A percentile compares a stretch with the other conserved stretches of the same genome.
These are phyloP conservation scores for Colletotrichum abscissum DNA, from an alignment of 2,329 filamentous ascomycete species.

Conservation along the genomic window DNA sequence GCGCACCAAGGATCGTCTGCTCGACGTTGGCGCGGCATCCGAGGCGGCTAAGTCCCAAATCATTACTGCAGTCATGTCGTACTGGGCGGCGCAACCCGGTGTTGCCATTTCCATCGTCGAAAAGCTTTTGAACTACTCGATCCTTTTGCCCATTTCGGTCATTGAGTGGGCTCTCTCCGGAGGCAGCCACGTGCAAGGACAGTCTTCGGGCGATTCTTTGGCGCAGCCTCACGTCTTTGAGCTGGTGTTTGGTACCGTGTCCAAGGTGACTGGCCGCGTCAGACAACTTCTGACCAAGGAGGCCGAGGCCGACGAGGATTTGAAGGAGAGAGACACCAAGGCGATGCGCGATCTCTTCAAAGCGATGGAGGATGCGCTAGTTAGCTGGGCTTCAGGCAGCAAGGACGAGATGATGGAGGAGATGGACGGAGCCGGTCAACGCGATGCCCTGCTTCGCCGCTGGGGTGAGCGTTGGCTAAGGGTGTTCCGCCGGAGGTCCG, in stretches of 20 bases:
- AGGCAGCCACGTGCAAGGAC: conserved; percentile 59
- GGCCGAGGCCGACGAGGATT: conserved; percentile 69
- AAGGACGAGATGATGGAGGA: conserved; percentile 82
- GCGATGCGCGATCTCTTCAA: conserved; percentile 85
- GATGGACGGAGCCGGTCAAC: conserved; percentile 67
- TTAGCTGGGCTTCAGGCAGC: conserved; percentile 76
- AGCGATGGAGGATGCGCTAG: conserved; percentile 81
- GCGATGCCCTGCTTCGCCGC: conserved; percentile 74
- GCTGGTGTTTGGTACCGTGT: conserved; percentile 87
- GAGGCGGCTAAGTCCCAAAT: conserved; percentile 86
- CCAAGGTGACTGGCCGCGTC: conserved; percentile 89
- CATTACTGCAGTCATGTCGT: conserved; percentile 87
- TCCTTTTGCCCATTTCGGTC: conserved; percentile 86
- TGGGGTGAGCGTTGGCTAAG: conserved; percentile 91
- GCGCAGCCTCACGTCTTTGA: conserved; percentile 85
- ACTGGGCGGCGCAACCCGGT: conserved; percentile 93
- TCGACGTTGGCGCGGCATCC: conserved; percentile 81
- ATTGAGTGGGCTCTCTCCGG: conserved; percentile 87
- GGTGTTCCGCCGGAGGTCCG: conserved; percentile 83
- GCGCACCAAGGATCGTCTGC: conserved; percentile 88
- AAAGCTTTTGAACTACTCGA: conserved; percentile 97
- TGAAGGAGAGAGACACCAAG: conserved; percentile 74
- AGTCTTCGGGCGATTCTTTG: conserved; percentile 73
- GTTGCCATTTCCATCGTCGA: conserved; percentile 93
- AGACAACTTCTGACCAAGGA: conserved; percentile 74